phyloP scores from a whole-genome alignment of 2,329 filamentous ascomycete genomes.

The Verticillium albo-atrum region DNA sequence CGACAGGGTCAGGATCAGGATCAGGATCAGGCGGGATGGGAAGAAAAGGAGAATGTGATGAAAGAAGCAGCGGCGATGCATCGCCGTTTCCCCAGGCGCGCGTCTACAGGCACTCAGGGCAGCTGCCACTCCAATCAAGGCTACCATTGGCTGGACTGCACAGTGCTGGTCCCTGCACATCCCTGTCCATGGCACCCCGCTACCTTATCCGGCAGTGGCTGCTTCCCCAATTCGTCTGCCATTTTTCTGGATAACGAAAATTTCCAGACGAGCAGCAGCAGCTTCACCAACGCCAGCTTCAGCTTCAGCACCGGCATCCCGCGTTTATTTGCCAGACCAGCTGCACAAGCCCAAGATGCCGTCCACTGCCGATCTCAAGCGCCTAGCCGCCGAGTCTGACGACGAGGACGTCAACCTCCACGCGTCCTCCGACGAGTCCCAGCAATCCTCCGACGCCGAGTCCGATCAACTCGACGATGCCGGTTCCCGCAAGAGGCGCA shows the following conservation, averaged over 20 bases:
- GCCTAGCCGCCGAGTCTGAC: neutral
- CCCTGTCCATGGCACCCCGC: neutral
- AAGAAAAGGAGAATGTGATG: neutral
- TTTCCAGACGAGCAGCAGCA: neutral
- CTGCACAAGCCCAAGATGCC: slow-evolving; percentile 5
- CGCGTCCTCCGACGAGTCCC: slow-evolving; percentile 6
- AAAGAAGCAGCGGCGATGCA: neutral
- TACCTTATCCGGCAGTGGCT: neutral
- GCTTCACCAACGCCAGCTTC: neutral
- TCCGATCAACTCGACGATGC: slow-evolving; percentile 46
- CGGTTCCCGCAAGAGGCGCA: slow-evolving; percentile 40
- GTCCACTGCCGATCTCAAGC: slow-evolving; percentile 3
- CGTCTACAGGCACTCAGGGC: slow-evolving; percentile 3
- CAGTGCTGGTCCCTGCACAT: neutral
- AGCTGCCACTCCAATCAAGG: neutral
- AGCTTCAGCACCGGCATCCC: neutral
- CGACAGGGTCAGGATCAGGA: no score
- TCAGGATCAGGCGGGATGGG: neutral
- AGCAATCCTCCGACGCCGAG: slow-evolving; percentile 22
- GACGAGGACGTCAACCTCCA: slow-evolving; percentile 5
- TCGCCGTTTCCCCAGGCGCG: slow-evolving; percentile 10
- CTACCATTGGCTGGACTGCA: neutral
- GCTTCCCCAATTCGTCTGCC: neutral
- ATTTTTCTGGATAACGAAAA: neutral
- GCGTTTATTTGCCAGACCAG: neutral